Percentiles rank a stretch among this genome's conserved stretches.
phyloP scores from a whole-genome alignment of 1,284 basidiomycete genomes.

The Cryptococcus sp. region DNA sequence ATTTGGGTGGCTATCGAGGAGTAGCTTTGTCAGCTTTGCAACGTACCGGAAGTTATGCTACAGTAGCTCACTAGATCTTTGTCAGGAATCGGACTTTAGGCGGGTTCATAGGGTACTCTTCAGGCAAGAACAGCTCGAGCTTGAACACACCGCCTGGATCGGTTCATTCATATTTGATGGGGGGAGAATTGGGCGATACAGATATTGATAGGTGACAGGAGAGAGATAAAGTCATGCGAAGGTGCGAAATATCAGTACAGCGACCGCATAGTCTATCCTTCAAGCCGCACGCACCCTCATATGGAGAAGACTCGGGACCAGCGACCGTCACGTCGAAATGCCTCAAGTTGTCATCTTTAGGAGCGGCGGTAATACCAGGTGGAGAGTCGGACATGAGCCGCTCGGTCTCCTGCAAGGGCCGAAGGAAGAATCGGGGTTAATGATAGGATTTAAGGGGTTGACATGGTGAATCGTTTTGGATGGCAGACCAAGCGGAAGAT shows the following conservation, averaged over 20 bases:
- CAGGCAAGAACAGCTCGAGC: conserved; percentile 94
- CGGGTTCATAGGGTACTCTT: conserved; percentile 99
- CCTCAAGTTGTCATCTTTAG: conserved; percentile 95
- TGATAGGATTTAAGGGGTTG: neutral
- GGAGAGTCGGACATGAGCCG: conserved; percentile 92
- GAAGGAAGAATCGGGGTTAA: neutral
- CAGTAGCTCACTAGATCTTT: conserved; percentile 74
- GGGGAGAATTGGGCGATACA: neutral
- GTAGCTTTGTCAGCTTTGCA: neutral
- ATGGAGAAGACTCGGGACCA: conserved; percentile 91
- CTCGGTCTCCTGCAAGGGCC: conserved; percentile 79
- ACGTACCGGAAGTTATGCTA: neutral
- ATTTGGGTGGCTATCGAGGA: conserved; percentile 74
- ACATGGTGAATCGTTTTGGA: neutral
- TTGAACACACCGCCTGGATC: conserved; percentile 83
- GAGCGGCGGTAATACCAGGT: conserved; percentile 88
- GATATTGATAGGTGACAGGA: neutral
- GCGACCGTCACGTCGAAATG: conserved; percentile 99
- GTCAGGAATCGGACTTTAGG: conserved; percentile 98
- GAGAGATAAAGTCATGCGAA: neutral
- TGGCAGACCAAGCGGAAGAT: neutral
- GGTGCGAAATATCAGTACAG: neutral
- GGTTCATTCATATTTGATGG: neutral
- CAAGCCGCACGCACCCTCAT: conserved; percentile 69
- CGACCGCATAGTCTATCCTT: neutral